Evolutionary conservation across 345 rosid genomes (phyloP).

Genomic region (Gossypium sturtianum): DNA sequence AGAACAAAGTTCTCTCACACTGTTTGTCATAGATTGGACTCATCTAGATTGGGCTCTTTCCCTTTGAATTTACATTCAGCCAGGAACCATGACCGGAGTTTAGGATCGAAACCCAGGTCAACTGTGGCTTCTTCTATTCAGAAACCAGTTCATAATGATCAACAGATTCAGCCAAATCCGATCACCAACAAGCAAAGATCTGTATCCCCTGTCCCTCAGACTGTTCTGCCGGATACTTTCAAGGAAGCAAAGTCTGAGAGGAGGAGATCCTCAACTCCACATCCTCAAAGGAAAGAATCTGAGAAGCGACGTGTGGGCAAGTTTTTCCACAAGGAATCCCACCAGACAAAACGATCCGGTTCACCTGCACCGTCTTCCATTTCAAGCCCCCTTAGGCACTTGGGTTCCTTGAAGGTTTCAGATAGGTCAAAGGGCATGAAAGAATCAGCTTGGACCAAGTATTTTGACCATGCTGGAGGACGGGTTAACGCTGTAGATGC

Average conservation of each 20-base stretch:
- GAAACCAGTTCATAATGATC: constrained; percentile 25
- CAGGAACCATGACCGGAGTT: constrained; percentile 10
- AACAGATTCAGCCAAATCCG: constrained; percentile 44
- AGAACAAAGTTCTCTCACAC: constrained; percentile 91
- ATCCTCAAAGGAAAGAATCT: constrained; percentile 46
- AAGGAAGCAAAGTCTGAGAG: constrained; percentile 71
- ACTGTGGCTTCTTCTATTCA: constrained; percentile 15
- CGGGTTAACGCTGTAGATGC: constrained; percentile 72
- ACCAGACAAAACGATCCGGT: constrained; percentile 28
- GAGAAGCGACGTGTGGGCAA: constrained; percentile 40
- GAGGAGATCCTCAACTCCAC: constrained; percentile 83
- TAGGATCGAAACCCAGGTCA: constrained; percentile 25
- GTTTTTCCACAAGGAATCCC: constrained; percentile 33
- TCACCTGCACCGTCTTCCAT: constrained; percentile 10
- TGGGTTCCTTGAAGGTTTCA: constrained; percentile 49
- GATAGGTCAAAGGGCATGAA: constrained; percentile 53
- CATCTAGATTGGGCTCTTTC: constrained; percentile 49
- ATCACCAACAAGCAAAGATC: constrained; percentile 65
- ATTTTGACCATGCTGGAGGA: constrained; percentile 76
- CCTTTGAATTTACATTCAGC: constrained; percentile 38
- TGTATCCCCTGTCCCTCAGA: constrained; percentile 65
- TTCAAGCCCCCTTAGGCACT: constrained; percentile 53
- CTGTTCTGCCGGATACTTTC: constrained; percentile 59
- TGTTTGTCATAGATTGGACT: constrained; percentile 67
- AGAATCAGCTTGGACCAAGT: constrained; percentile 80